phyloP scores from a whole-genome alignment of 2,329 filamentous ascomycete species.

The Hypoxylon sp. region DNA sequence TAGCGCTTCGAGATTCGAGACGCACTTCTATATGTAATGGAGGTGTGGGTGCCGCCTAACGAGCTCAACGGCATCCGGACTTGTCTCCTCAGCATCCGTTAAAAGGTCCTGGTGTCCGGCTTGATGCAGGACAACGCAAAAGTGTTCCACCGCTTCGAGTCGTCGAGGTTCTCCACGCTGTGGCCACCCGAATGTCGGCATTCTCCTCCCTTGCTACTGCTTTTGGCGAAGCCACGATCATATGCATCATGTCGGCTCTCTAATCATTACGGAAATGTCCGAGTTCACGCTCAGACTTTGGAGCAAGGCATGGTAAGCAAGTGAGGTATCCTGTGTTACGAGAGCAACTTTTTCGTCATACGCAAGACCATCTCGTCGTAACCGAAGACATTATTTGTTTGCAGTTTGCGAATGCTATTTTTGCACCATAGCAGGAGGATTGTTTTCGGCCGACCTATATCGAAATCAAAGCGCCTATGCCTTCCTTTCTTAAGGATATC shows the following conservation, averaged over 20 bases:
- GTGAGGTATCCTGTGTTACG: slow-evolving; percentile 6
- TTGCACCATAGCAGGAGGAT: not conserved
- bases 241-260: slow-evolving; percentile 29
- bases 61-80: slow-evolving; percentile 19
- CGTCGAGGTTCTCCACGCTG: slow-evolving; percentile 36
- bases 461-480: slow-evolving; percentile 1
- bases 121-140: slow-evolving; percentile 13
- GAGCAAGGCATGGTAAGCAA: slow-evolving; percentile 4
- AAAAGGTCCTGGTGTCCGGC: slow-evolving; percentile 18
- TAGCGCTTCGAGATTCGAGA: slow-evolving; percentile 18
- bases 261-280: slow-evolving; percentile 4
- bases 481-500: slow-evolving; percentile 9
- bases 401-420: not conserved
- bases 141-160: slow-evolving; percentile 32
- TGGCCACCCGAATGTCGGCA: slow-evolving; percentile 34
- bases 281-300: slow-evolving; percentile 9
- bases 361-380: not conserved
- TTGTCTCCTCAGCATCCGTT: slow-evolving; percentile 15
- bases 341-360: slow-evolving; percentile 10
- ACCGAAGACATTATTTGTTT: slow-evolving; percentile 9
- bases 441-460: slow-evolving; percentile 1
- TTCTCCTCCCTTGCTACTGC: slow-evolving; percentile 15
- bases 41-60: slow-evolving; percentile 17
- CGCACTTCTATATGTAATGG: slow-evolving; percentile 7
- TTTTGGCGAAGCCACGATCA: slow-evolving; percentile 12